Base-by-base conservation (phyloP, 2,329 filamentous ascomycete genomes). In the Diaporthe ilicicola region DNA sequence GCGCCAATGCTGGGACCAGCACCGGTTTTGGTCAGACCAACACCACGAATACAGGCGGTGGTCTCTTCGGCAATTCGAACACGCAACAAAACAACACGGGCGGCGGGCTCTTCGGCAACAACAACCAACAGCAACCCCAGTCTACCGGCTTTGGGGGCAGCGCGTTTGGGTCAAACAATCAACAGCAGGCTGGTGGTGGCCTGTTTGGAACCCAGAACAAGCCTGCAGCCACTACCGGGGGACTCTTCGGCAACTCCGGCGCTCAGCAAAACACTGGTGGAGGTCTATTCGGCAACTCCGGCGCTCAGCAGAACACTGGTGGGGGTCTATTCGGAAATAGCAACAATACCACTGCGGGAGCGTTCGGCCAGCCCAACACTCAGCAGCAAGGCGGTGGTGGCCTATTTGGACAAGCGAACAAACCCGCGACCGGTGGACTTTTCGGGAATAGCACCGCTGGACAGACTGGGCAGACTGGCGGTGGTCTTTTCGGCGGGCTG, bases 401-500 rank as follows among this genome's bases (percentile, higher is more conserved):
- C 46, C 76, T 87, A 1, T 87, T 87, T 65, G 80, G 81, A 17
- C 53, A 39, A 32, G 78, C 79, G 64, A 84, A 86, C 73, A 82
- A 84, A 15, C 76, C 78, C 54, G 77, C 81, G 42, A 77, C 82
- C 27, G 82, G 82, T 6, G 83, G 87, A 1, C 79, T 90, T 4
- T 91, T 91, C 69, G 88, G 88, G 1, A 72, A 73, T 66, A 66
- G 78, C 32, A 81, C 79, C 64, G 78, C 80, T 64, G 74, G 77
- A 32, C 82, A 81, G 74, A 77, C 78, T 44, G 78, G 76, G 15
- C 76, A 77, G 54, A 78, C 84, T 15, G 83, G 84, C 8, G 81
- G 83, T 32, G 82, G 88, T 39, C 78, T 90, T 19, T 91, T 91
- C 73, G 88, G 89, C 17, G 76, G 76, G 27, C 74, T 83, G 12